Evolutionary conservation across 129 eudicot genomes (phyloP), one percentile per base, ranked within the genome.

Genomic region (Lactuca saligna): DNA sequence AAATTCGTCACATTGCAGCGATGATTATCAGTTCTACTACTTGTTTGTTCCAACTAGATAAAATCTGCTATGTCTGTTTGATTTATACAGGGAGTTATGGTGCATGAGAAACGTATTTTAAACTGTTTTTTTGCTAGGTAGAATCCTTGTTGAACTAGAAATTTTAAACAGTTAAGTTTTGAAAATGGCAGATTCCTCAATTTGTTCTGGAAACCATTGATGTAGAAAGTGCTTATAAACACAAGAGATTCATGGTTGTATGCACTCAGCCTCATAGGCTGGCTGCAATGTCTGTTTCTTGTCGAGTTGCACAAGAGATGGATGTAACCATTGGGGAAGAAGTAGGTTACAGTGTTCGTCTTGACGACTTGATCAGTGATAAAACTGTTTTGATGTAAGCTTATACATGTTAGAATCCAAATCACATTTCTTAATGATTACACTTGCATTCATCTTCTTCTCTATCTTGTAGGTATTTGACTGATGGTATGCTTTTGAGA

Each of bases 401-500:
- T 51, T 34, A 51, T 9, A 29, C 17, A 0, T 41, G 38, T 34
- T 5, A 34, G 38, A 34, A 34, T 34, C 4, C 38, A 34, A 34
- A 3, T 3, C 5, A 20, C 20, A 20, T 20, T 20, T 20, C 20
- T 20, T 20, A 20, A 20, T 34, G 38, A 34, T 5, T 34, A 39
- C 8, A 51, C 5, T 54, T 61, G 6, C 15, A 16, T 63, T 16
- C 61, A 17, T 62, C 66, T 14, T 57, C 66, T 14, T 20, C 0
- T 20, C 68, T 34, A 14, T 10, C 37, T 0, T 9, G n/a, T 71
- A 89, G 98, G 70, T 93, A 93, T 73, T 77, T 89, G 65, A 89
- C 97, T n/a, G 97, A 93, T 63, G 98, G 98, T 93, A 93, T 93
- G 97, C 95, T 93, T 44, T 57, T 93, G 75, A 87, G 98, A 79